Base-by-base conservation (phyloP, 345 rosid genomes). In the Adansonia digitata region DNA sequence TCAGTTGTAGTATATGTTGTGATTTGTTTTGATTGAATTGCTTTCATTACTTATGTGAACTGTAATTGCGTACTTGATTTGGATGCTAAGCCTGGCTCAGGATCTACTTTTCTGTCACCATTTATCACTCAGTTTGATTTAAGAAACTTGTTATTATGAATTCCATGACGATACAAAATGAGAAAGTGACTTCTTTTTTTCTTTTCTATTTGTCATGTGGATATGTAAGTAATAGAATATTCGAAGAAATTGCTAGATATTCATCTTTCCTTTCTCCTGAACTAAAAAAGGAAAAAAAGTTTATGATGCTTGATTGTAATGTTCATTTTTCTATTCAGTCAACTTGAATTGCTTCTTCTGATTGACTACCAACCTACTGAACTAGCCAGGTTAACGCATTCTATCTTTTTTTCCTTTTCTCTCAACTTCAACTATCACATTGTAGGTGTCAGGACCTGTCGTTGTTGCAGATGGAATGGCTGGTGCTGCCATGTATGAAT, bases 401-500 rank as follows among this genome's bases (percentile, higher is more conserved):
- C 20, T 12, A 2, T 42, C 71, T 42, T n/a, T 24, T 43, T 42
- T 56, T 49, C 45, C 51, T 17, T 68, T 39, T 53, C 70, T 67
- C 8, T 51, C 13, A 15, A 26, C 39, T 70, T 26, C 29, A 63
- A 63, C 22, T 46, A 20, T 76, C 67, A 48, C 71, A 9, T 77
- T 69, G 71, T 85, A 94, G 99, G 99, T 95, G 7, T 95, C 99
- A 63, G 99, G 99, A 51, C 99, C 99, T 1, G 99, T 95, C 45
- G 99, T 95, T 52, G 86, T 95, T 62, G 99, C 98, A 2, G 99
- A 95, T 85, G 99, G 99, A 79, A 93, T 95, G 99, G 96, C 89
- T 26, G 99, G 99, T 70, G 99, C 98, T 74, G 99, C 98, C 72
- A 95, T 95, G 99, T 93, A 95, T 72, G 99, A 95, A 81, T 84